Evolutionary conservation across 306 rosid genomes (phyloP).

Genomic region (Vicia sativa): DNA sequence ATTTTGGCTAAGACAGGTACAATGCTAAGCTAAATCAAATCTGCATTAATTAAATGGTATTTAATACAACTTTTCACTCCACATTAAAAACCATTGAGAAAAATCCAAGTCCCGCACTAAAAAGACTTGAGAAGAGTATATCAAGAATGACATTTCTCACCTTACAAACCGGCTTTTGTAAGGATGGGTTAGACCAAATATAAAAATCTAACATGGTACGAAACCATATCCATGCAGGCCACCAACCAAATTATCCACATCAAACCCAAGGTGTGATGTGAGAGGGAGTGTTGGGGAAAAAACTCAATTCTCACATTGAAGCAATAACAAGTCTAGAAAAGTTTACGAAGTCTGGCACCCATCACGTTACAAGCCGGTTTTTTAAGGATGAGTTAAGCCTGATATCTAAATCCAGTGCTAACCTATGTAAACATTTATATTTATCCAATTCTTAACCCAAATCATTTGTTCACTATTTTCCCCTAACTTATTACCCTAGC

Average conservation of each 20-base stretch:
- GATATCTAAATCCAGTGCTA: neutral
- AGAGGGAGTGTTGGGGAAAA: neutral
- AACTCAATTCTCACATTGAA: neutral
- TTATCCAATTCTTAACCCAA: neutral
- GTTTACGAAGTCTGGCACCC: neutral
- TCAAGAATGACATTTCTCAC: neutral
- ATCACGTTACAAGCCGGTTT: neutral
- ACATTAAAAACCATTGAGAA: neutral
- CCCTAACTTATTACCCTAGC: conserved; percentile 6
- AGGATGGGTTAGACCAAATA: neutral
- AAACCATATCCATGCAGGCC: neutral
- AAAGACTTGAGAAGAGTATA: neutral
- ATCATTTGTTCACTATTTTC: neutral
- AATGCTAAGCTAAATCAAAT: conserved; percentile 3
- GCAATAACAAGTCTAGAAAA: neutral
- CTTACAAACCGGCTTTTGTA: neutral
- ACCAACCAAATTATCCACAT: neutral
- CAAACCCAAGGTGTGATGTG: neutral
- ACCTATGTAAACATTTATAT: conserved; percentile 4
- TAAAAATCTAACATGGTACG: neutral
- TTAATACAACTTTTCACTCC: neutral
- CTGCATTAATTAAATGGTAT: neutral
- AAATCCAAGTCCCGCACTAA: neutral
- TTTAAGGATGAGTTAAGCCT: neutral
- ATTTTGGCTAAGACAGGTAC: neutral